Base-by-base conservation (phyloP, 2,329 filamentous ascomycete genomes). In the Zymoseptoria brevis region DNA sequence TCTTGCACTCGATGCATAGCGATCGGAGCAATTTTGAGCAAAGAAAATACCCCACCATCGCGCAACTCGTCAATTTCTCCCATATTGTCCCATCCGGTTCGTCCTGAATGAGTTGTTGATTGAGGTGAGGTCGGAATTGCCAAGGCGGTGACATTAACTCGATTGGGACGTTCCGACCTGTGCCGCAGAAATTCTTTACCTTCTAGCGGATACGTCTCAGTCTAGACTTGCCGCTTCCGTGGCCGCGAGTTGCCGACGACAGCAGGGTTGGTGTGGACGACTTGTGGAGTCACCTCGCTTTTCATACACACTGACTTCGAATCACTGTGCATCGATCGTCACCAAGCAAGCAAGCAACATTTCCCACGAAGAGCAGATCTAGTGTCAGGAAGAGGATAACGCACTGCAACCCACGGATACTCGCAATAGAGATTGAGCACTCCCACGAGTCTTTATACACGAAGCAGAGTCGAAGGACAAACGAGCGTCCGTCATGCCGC, bases 401-500 rank as follows among this genome's bases (percentile, higher is more conserved):
- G 7, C 22, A 24, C 22, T 24, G 22, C 22, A 24, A 24, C 22
- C 22, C 22, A 5, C 22, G 22, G 22, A 5, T 24, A 24, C 22
- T 24, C 22, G 22, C 22, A 4, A 24, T 5, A 24, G 22, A 24
- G 22, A 24, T 24, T 24, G 22, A 24, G 22, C 22, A 24, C 22
- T 24, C 4, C 22, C 22, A 24, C 22, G 22, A 6, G 22, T 24
- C 3, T 1, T 29, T 29, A 8, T 29, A 29, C 8, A 29, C 26
- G 26, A 8, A 1, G 16, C 35, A 7, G 16, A 45, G 35, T 45
- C 35, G 16, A 45, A 7, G 5, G 35, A 45, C 13, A 5, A 45
- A n/a, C 35, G 13, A 51, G 50, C 19, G 3, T 55, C 22, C 30
- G 50, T 26, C 51, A 69, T 69, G 67, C 63, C 65, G 22, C 58